Base-by-base conservation (phyloP, 768 basidiomycete species). In the Tylopilus rubrobrunneus region DNA sequence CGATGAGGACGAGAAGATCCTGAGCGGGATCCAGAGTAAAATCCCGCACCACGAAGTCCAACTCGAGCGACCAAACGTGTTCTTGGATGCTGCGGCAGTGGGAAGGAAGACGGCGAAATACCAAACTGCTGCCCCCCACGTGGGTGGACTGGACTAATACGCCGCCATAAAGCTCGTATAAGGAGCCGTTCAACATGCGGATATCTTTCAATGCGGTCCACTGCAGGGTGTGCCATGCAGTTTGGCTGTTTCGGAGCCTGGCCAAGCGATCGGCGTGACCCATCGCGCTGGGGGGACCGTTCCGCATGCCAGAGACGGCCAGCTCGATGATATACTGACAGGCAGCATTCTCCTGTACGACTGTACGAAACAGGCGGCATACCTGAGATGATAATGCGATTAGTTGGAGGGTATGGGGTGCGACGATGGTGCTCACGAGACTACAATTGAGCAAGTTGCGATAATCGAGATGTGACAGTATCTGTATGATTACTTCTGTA, bases 1-100 rank as follows among this genome's bases (percentile, higher is more conserved):
- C 76, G 7, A 84, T 66, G 17, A 81, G 56, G 8, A 86, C 74
- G 9, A 87, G 72, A 31, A 89, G 73, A 63, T 87, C 81, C 60
- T 86, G 85, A 23, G 81, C 76, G 17, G 84, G 82, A 62, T 88
- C 86, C 73, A 89, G 77, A 7, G 73, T 74, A 57, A 84, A 84
- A 59, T 85, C 84, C n/a, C 79, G 75, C 12, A 83, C 60, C 15
- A 55, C 34, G 34, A 78, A 57, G 5, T 69, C 70, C 51, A 72
- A 33, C 21, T 69, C 62, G 17, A 80, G 53, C 6, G 65, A 63
- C 83, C 83, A 84, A 15, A 67, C 59, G 36, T 68, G 69, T 45
- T 75, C 72, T 48, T 75, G 59, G 53, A 84, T 81, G n/a, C 64
- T 69, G 23, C 80, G 77, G 45, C 71, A 65, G 27, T 62, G 61